Evolutionary conservation across 805 yeast genomes (phyloP).

Genomic region (Tetrapisispora fleetii): DNA sequence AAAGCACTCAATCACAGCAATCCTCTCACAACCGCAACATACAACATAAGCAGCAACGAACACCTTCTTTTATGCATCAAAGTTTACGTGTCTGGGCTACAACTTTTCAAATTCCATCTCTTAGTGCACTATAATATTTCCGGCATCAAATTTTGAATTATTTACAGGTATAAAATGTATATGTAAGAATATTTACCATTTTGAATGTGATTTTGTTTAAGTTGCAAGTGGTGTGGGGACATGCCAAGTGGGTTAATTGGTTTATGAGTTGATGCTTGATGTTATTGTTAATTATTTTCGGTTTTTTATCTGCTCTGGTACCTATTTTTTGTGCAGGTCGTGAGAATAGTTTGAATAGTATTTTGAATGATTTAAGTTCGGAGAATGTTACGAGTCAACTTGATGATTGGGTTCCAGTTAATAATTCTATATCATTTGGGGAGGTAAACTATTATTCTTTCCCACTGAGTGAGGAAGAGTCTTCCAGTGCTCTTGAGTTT

Average conservation of each 20-base stretch:
- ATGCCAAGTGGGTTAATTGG: not conserved
- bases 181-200: too few relatives aligned
- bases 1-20: too few relatives aligned
- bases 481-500: slow-evolving; percentile 2
- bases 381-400: slow-evolving; percentile 22
- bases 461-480: slow-evolving; percentile 9
- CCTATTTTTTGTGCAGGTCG: not conserved
- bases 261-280: not conserved
- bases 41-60: too few relatives aligned
- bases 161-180: too few relatives aligned
- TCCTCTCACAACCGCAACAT: too few relatives aligned
- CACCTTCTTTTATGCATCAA: too few relatives aligned
- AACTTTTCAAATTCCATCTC: not conserved
- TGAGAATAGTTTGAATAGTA: not conserved
- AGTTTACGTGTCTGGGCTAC: not conserved
- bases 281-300: not conserved
- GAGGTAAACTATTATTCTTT: slow-evolving; percentile 18
- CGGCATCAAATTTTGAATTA: too few relatives aligned
- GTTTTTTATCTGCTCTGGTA: not conserved
- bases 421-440: slow-evolving; percentile 21
- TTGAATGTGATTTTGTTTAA: too few relatives aligned
- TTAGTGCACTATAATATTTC: not conserved
- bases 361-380: not conserved
- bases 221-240: too few relatives aligned
- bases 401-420: slow-evolving; percentile 27